These are phyloP conservation scores for Yueomyces sp. DNA, from an alignment of 1,139 yeast species.

Conservation along the genomic window DNA sequence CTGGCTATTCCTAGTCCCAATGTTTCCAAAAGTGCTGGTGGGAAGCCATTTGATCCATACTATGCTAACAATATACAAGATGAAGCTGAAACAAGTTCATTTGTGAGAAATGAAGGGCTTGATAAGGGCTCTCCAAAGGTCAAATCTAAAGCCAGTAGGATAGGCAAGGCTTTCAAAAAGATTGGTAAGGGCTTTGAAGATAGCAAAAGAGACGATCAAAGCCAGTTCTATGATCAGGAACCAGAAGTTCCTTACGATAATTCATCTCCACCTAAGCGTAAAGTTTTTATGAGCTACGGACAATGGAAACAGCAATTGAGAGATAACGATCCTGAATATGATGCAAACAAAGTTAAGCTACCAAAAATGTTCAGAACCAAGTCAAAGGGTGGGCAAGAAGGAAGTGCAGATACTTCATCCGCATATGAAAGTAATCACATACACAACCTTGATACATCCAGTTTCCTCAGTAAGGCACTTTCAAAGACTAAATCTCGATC, in stretches of 20 bases:
- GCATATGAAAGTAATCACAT: no score
- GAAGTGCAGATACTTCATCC: background rate
- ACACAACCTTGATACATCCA: no score
- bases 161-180: background rate
- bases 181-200: background rate
- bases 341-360: background rate
- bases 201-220: background rate
- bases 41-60: no score
- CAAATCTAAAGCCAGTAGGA: background rate
- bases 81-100: background rate
- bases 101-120: background rate
- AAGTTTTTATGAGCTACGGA: background rate
- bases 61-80: background rate
- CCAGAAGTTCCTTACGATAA: background rate
- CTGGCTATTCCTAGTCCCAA: no score
- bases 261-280: background rate
- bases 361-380: background rate
- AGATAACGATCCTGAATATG: background rate
- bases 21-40: no score
- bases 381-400: background rate
- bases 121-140: background rate
- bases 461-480: no score
- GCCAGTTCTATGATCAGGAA: background rate
- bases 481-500: no score
- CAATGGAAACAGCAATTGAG: background rate